Evolutionary conservation across 495 filamentous ascomycete genomes (phyloP).

Genomic region (Hypoxylon fuscum): DNA sequence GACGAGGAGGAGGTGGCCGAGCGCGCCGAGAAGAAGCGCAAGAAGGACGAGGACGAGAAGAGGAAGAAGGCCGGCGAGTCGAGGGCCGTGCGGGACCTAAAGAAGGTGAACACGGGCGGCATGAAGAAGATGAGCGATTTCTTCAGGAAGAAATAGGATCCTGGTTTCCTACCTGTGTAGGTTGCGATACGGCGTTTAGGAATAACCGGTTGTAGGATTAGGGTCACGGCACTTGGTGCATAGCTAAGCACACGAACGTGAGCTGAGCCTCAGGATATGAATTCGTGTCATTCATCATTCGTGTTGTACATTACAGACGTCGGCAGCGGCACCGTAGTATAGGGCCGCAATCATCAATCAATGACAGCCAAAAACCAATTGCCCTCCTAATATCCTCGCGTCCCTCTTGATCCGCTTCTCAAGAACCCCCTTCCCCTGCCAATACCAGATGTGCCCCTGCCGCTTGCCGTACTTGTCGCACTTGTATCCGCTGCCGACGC

Average conservation of each 20-base stretch:
- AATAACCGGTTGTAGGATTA: background rate
- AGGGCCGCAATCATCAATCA: background rate
- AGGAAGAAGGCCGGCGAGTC: slow-evolving; percentile 74
- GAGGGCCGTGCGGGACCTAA: slow-evolving; percentile 76
- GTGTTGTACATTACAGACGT: background rate
- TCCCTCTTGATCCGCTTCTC: slow-evolving; percentile 40
- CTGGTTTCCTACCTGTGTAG: slow-evolving; percentile 6
- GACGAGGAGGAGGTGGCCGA: slow-evolving; percentile 80
- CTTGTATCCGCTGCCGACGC: slow-evolving; percentile 40
- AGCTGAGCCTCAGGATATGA: background rate
- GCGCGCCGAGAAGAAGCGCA: slow-evolving; percentile 80
- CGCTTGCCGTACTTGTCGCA: slow-evolving; percentile 40
- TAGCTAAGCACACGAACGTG: background rate
- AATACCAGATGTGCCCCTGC: slow-evolving; percentile 52
- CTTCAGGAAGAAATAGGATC: slow-evolving; percentile 74
- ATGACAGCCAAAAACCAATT: background rate
- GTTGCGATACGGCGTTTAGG: background rate
- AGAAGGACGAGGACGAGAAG: slow-evolving; percentile 70
- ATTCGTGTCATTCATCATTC: background rate
- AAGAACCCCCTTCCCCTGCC: slow-evolving; percentile 55
- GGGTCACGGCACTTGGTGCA: background rate
- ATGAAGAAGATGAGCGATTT: slow-evolving; percentile 99
- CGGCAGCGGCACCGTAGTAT: slow-evolving; percentile 23
- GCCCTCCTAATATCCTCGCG: slow-evolving; percentile 36
- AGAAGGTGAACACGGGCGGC: slow-evolving; percentile 86